A percentile compares a stretch with the other conserved stretches of the same genome.
Evolutionary conservation across 805 yeast species (phyloP).

Genomic region (Wickerhamiella alocasiicola): DNA sequence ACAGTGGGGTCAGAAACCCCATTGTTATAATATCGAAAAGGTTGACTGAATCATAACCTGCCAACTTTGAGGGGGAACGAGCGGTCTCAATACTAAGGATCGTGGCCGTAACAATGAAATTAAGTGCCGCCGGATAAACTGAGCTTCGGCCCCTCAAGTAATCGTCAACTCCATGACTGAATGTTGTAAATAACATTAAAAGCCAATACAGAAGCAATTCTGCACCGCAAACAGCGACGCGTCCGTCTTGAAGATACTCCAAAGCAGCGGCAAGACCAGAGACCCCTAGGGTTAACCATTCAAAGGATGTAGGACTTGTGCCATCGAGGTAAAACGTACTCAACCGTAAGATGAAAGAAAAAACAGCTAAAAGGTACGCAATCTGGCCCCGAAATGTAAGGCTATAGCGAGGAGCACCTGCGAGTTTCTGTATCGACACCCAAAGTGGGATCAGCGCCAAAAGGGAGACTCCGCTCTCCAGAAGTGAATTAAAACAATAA

Average conservation of each 20-base stretch:
- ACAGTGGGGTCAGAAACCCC: slow-evolving; percentile 14
- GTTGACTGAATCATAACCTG: slow-evolving; percentile 16
- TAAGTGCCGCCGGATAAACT: background rate
- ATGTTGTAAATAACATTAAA: slow-evolving; percentile 12
- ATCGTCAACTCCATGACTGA: slow-evolving; percentile 15
- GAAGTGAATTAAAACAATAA: slow-evolving; percentile 15
- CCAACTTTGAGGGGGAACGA: slow-evolving; percentile 7
- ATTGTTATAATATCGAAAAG: slow-evolving; percentile 19
- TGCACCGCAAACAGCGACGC: slow-evolving; percentile 18
- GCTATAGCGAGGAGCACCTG: slow-evolving; percentile 14
- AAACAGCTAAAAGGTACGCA: slow-evolving; percentile 14
- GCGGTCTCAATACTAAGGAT: slow-evolving; percentile 12
- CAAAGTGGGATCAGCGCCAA: slow-evolving; percentile 13
- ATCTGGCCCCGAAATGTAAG: slow-evolving; percentile 17
- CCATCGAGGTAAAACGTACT: slow-evolving; percentile 7
- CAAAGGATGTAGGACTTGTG: slow-evolving; percentile 11
- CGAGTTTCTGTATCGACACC: slow-evolving; percentile 9
- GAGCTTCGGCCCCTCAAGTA: slow-evolving; percentile 3
- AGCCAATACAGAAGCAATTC: slow-evolving; percentile 21
- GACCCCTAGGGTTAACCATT: slow-evolving; percentile 10
- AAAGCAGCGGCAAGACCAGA: slow-evolving; percentile 13
- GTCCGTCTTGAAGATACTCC: slow-evolving; percentile 20
- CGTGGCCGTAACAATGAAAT: slow-evolving; percentile 8
- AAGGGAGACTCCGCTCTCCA: slow-evolving; percentile 14
- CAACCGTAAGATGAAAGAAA: slow-evolving; percentile 13